Evolutionary conservation across 306 rosid genomes (phyloP).

Genomic region (Cicer yamashitae): DNA sequence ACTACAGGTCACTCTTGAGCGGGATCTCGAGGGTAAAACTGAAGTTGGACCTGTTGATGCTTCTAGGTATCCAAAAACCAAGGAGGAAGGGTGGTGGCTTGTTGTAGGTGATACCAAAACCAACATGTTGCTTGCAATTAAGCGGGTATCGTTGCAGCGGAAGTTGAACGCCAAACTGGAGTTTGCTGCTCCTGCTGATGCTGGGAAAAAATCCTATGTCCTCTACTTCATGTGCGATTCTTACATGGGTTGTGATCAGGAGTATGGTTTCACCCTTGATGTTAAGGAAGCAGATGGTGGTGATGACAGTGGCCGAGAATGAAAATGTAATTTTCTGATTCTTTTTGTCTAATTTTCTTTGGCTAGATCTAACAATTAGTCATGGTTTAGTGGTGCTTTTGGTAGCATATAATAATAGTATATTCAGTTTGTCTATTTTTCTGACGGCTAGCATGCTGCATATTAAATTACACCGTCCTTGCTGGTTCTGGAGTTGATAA

Average conservation of each 20-base stretch:
- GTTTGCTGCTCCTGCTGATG: slow-evolving; percentile 74
- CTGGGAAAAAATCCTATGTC: slow-evolving; percentile 70
- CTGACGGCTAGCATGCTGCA: not conserved
- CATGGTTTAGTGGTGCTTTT: not conserved
- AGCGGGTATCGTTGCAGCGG: slow-evolving; percentile 75
- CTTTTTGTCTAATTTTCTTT: not conserved
- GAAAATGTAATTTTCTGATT: slow-evolving; percentile 38
- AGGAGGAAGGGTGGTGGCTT: slow-evolving; percentile 99
- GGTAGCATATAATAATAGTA: slow-evolving; percentile 8
- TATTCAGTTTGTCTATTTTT: not conserved
- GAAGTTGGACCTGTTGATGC: slow-evolving; percentile 79
- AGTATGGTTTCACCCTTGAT: slow-evolving; percentile 69
- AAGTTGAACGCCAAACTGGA: slow-evolving; percentile 77
- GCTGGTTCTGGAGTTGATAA: not conserved
- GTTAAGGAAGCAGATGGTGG: slow-evolving; percentile 60
- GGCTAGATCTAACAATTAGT: slow-evolving; percentile 11
- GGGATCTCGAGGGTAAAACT: slow-evolving; percentile 76
- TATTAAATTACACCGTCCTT: not conserved
- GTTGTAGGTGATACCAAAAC: slow-evolving; percentile 81
- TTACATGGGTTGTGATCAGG: slow-evolving; percentile 95
- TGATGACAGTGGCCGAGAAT: slow-evolving; percentile 53
- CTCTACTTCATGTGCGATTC: slow-evolving; percentile 97
- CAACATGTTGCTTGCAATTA: slow-evolving; percentile 79
- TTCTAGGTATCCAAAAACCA: slow-evolving; percentile 78
- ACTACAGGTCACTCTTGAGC: slow-evolving; percentile 72